Base-by-base conservation (phyloP, 202 grass and related monocot genomes). In the Carex sylvatica region DNA sequence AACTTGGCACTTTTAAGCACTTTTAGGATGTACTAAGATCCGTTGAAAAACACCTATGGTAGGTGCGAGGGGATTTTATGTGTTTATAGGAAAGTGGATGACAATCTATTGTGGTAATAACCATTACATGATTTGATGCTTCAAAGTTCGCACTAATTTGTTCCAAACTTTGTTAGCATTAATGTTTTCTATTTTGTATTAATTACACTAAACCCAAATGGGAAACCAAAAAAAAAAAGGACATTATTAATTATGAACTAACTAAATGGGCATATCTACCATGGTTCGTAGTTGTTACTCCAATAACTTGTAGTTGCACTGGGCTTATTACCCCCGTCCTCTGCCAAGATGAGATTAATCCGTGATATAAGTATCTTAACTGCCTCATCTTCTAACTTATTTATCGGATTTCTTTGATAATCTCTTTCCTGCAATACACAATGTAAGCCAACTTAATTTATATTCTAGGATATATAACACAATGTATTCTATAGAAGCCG, bases 241-340 rank as follows among this genome's bases (percentile, higher is more conserved):
- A 49, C 30, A 80, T 40, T 8, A 7, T 40, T 40, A 40, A 40
- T 40, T 40, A 40, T 6, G 8, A 6, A 40, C 38, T 40, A 40
- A 40, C 38, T 40, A 7, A 40, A 40, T 9, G 10, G 22, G 4
- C 15, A 22, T 51, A 73, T 87, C 84, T 98, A 95, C 95, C 92
- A 98, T 4, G 95, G 92, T 76, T 98, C 95, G 0, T 85, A 88
- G 75, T 86, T 90, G 24, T 82, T 90, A 58, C 88, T 92, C 90
- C 95, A 91, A 70, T 93, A 98, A 83, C 74, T 90, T 49, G 61
- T 24, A n/a, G 23, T 82, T 56, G 83, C 66, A 80, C 62, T 83
- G 6, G 49, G 36, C 24, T 78, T 84, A 52, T 35, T 89, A 92
- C 95, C 91, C 80, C 92, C 95, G 74, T 93, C 95, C 64, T 97